Conservation (phyloP, 768 basidiomycete species). For the Neoboletus magnificus region DNA sequence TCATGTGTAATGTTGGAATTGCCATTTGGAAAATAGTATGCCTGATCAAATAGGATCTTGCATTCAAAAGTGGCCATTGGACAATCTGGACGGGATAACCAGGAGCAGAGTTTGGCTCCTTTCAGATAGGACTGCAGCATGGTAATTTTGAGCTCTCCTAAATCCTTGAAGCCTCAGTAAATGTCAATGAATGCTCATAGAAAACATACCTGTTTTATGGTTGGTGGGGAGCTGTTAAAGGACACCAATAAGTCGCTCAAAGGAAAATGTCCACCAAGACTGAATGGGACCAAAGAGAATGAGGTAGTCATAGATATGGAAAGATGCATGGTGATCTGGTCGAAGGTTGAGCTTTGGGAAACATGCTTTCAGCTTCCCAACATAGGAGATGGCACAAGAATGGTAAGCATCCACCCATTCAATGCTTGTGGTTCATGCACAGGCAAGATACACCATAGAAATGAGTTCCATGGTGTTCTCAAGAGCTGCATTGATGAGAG, state of each 20-base stretch:
- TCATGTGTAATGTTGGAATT: not conserved
- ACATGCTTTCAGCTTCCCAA: conserved; percentile 10
- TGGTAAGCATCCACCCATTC: conserved; percentile 11
- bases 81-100: conserved; percentile 19
- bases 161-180: not conserved
- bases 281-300: conserved; percentile 36
- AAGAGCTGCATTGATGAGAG: not conserved
- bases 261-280: conserved; percentile 31
- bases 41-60: conserved; percentile 18
- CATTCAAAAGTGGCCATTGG: conserved; percentile 12
- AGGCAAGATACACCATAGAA: conserved; percentile 22
- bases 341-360: conserved; percentile 12
- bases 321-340: conserved; percentile 32
- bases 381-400: conserved; percentile 13
- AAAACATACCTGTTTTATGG: conserved; percentile 36
- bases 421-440: conserved; percentile 6
- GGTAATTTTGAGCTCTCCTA: conserved; percentile 10
- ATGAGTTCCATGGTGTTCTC: conserved; percentile 33
- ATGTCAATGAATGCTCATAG: too few species aligned
- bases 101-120: conserved; percentile 10
- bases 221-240: conserved; percentile 23
- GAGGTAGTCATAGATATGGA: conserved; percentile 34
- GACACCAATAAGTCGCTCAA: conserved; percentile 21
- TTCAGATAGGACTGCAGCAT: conserved; percentile 15
- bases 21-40: not conserved